Evolutionary conservation across 768 basidiomycete genomes (phyloP).

Genomic region (Leccinellum luteum): DNA sequence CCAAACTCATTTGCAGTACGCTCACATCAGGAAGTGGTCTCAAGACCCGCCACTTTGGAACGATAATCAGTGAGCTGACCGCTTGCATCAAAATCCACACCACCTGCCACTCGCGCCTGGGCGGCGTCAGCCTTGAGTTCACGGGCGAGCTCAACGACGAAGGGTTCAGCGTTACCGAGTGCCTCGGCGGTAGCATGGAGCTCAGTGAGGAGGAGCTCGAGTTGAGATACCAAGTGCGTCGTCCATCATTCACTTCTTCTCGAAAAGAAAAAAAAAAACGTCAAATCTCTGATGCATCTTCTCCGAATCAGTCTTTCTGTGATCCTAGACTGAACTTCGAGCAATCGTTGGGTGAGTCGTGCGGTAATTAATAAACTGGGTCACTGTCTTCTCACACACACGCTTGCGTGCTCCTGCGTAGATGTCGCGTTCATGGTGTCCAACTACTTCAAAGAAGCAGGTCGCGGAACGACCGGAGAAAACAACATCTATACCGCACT

Average conservation of each 20-base stretch:
- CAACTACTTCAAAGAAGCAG: constrained; percentile 72
- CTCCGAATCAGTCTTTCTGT: constrained; percentile 70
- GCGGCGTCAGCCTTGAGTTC: constrained; percentile 86
- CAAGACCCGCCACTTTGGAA: constrained; percentile 88
- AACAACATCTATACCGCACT: constrained; percentile 30
- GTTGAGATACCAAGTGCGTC: constrained; percentile 79
- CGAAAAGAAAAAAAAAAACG: no score
- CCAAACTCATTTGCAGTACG: constrained; percentile 53
- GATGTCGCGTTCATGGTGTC: constrained; percentile 88
- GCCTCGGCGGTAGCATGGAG: constrained; percentile 95
- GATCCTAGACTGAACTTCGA: constrained; percentile 94
- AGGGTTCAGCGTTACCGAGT: constrained; percentile 95
- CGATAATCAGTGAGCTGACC: constrained; percentile 85
- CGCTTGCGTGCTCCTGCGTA: constrained; percentile 17
- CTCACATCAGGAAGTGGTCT: constrained; percentile 74
- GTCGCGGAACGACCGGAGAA: constrained; percentile 36
- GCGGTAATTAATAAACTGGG: not conserved
- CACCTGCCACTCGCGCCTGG: constrained; percentile 67
- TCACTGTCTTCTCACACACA: not conserved
- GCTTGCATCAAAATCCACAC: constrained; percentile 80
- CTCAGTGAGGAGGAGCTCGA: constrained; percentile 84
- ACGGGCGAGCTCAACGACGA: constrained; percentile 90
- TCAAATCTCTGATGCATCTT: not conserved
- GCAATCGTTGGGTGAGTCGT: constrained; percentile 80
- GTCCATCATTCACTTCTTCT: constrained; percentile 9